Evolutionary conservation across 2,329 filamentous ascomycete genomes (phyloP).

Genomic region (Hypoxylon sp.): DNA sequence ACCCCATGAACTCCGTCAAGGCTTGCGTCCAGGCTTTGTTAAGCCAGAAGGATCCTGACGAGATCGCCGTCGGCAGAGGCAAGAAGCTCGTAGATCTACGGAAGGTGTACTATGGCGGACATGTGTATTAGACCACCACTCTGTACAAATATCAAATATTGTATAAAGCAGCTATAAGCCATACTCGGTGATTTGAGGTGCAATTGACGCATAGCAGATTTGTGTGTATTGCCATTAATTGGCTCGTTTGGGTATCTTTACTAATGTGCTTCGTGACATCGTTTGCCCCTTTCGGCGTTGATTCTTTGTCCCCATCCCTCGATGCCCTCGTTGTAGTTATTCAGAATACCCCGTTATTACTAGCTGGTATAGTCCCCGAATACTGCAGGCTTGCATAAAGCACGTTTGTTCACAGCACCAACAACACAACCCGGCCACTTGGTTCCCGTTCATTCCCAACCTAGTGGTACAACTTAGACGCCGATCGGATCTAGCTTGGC

Average conservation of each 20-base stretch:
- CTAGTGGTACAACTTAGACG: too few relatives aligned
- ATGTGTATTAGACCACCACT: conserved; percentile 61
- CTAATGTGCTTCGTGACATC: conserved; percentile 4
- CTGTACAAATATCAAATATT: conserved; percentile 44
- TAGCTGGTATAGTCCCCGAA: neutral
- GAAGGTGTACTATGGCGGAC: conserved; percentile 96
- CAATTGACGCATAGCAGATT: neutral
- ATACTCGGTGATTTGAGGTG: neutral
- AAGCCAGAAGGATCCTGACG: conserved; percentile 88
- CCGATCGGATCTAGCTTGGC: neutral
- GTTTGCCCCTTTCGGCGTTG: neutral
- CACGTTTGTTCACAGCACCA: neutral
- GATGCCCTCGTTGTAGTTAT: neutral
- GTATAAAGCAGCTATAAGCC: conserved; percentile 22
- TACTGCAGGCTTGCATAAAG: neutral
- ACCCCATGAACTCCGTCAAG: conserved; percentile 98
- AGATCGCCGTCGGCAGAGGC: conserved; percentile 88
- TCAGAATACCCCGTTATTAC: neutral
- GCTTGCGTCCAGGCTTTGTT: conserved; percentile 86
- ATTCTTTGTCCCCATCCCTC: conserved; percentile 3
- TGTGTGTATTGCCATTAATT: conserved; percentile 1
- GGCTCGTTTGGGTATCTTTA: conserved; percentile 27
- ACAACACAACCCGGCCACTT: neutral
- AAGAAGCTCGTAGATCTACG: conserved; percentile 97
- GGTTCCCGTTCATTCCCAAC: neutral